Conservation (phyloP, 1,284 basidiomycete species). For the Trametes hirsuta region DNA sequence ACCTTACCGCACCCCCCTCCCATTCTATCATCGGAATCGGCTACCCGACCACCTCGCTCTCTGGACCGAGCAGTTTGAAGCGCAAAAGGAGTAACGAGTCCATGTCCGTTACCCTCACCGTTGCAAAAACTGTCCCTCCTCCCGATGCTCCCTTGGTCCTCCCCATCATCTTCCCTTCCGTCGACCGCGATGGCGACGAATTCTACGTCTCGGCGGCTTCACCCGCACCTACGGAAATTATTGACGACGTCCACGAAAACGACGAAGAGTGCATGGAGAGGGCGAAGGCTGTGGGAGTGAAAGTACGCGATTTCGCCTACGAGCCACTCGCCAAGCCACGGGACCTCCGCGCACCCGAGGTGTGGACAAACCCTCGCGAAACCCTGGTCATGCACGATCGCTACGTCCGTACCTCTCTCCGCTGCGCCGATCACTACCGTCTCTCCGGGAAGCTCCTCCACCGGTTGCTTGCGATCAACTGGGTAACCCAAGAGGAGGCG, state of each 20-base stretch:
- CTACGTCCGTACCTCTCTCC: conserved; percentile 35
- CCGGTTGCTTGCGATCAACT: conserved; percentile 50
- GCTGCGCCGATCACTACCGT: conserved; percentile 26
- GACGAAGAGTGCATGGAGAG: conserved; percentile 36
- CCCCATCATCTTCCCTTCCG: conserved; percentile 17
- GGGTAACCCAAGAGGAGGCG: conserved; percentile 48
- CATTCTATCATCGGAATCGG: conserved; percentile 11
- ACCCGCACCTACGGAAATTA: conserved; percentile 45
- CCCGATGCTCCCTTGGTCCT: conserved; percentile 3
- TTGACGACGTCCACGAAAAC: conserved; percentile 24
- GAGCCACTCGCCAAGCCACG: conserved; percentile 19
- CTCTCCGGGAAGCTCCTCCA: conserved; percentile 49
- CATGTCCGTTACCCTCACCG: conserved; percentile 4
- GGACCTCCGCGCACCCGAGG: conserved; percentile 23
- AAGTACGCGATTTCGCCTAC: conserved; percentile 55
- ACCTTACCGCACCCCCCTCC: conserved; percentile 3
- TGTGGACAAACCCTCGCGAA: conserved; percentile 27
- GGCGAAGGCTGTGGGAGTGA: conserved; percentile 45
- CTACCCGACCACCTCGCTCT: conserved; percentile 6
- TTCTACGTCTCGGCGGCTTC: conserved; percentile 30
- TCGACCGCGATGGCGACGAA: conserved; percentile 5
- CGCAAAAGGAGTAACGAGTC: conserved; percentile 23
- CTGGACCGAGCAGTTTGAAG: conserved; percentile 15
- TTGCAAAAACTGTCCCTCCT: background rate
- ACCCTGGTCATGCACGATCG: conserved; percentile 29